Evolutionary conservation across 2,329 filamentous ascomycete genomes (phyloP).

Genomic region (Colletotrichum melonis): DNA sequence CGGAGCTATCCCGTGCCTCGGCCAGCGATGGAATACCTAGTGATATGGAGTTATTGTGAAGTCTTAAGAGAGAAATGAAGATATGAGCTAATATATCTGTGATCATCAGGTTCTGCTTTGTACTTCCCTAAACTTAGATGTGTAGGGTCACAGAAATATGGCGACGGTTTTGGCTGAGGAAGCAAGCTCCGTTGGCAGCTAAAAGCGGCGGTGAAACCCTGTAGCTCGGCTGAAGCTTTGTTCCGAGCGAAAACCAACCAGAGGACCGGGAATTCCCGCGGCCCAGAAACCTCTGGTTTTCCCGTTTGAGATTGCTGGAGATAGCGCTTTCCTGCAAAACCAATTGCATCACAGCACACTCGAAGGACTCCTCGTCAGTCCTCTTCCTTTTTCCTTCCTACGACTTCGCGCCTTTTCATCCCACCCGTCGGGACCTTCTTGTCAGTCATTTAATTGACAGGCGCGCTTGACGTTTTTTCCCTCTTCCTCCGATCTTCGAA

Average conservation of each 20-base stretch:
- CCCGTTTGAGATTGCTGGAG: conserved; percentile 30
- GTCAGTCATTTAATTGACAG: conserved; percentile 21
- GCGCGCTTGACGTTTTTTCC: conserved; percentile 5
- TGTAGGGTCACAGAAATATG: neutral
- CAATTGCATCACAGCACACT: conserved; percentile 35
- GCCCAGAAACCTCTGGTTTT: conserved; percentile 34
- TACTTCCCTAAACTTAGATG: too few species aligned
- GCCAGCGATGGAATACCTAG: neutral
- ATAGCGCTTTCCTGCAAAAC: conserved; percentile 32
- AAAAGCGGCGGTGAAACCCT: conserved; percentile 3
- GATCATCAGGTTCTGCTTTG: too few species aligned
- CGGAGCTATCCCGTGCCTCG: neutral
- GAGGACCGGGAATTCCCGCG: conserved; percentile 35
- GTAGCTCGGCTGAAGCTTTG: conserved; percentile 32
- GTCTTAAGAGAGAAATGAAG: neutral
- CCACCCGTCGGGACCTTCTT: conserved; percentile 17
- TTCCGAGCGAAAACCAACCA: conserved; percentile 30
- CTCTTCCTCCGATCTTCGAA: neutral
- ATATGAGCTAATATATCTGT: too few species aligned
- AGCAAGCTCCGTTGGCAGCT: neutral
- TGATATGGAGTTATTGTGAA: neutral
- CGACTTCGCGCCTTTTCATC: conserved; percentile 8
- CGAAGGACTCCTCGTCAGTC: conserved; percentile 18
- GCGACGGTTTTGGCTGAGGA: neutral
- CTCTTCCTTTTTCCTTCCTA: conserved; percentile 33